These are phyloP conservation scores for Lomentospora prolificans DNA, from an alignment of 2,329 filamentous ascomycete genomes.

Conservation along the genomic window DNA sequence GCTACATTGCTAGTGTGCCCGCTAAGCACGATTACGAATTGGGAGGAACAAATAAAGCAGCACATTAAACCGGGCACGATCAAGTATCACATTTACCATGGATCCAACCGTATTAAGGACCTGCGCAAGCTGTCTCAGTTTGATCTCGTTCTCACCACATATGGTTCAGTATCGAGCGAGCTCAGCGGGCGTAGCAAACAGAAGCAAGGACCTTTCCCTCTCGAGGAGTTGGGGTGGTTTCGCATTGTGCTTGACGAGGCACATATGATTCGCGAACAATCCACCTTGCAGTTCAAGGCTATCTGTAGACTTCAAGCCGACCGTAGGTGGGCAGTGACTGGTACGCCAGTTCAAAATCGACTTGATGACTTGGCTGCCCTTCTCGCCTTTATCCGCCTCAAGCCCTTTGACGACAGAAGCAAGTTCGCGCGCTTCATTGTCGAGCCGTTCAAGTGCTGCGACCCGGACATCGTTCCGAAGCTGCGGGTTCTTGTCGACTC, in stretches of 20 bases:
- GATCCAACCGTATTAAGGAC: slow-evolving; percentile 62
- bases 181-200: slow-evolving; percentile 52
- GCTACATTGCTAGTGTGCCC: slow-evolving; percentile 83
- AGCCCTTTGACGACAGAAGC: slow-evolving; percentile 70
- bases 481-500: slow-evolving; percentile 84
- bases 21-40: slow-evolving; percentile 84
- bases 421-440: slow-evolving; percentile 75
- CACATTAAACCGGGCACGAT: slow-evolving; percentile 60
- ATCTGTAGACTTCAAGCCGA: slow-evolving; percentile 71
- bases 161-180: slow-evolving; percentile 78
- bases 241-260: slow-evolving; percentile 91
- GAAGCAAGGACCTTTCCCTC: slow-evolving; percentile 50
- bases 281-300: slow-evolving; percentile 72
- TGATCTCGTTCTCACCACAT: slow-evolving; percentile 87
- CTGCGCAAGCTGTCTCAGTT: slow-evolving; percentile 57
- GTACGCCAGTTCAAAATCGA: slow-evolving; percentile 89
- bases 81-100: slow-evolving; percentile 78
- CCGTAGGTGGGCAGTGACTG: slow-evolving; percentile 92
- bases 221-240: slow-evolving; percentile 81
- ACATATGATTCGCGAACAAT: slow-evolving; percentile 83
- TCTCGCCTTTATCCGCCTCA: slow-evolving; percentile 73
- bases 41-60: slow-evolving; percentile 82
- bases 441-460: slow-evolving; percentile 75
- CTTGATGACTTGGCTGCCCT: slow-evolving; percentile 83
- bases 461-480: slow-evolving; percentile 74